phyloP scores from a whole-genome alignment of 2,329 filamentous ascomycete genomes.

The Aspergillus sergii region DNA sequence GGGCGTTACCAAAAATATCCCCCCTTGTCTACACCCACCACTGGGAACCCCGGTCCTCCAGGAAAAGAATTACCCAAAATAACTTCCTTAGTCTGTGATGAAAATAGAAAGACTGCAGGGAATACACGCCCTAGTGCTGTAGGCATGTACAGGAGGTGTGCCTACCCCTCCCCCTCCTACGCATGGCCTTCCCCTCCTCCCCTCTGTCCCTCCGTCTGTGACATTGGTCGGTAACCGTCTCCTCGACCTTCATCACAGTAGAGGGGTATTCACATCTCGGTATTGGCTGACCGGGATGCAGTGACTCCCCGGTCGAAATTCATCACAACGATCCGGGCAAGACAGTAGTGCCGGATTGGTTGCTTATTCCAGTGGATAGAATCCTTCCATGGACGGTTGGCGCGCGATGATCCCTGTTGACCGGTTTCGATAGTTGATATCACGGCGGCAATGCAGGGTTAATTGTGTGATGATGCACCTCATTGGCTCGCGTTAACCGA shows the following conservation, averaged over 20 bases:
- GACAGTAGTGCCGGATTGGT: conserved; percentile 3
- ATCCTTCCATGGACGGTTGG: not conserved
- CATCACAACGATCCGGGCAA: conserved; percentile 2
- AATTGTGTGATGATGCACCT: conserved; percentile 18
- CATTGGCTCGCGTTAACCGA: not conserved
- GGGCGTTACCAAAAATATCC: conserved; percentile 5
- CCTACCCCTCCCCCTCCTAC: not conserved
- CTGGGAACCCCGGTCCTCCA: not conserved
- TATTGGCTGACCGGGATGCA: not conserved
- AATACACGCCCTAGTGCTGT: not conserved
- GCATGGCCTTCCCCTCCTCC: not conserved
- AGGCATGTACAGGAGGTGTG: not conserved
- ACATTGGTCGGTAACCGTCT: not conserved
- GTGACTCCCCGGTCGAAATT: conserved; percentile 3
- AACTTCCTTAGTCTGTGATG: conserved; percentile 8
- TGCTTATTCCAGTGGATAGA: conserved; percentile 3
- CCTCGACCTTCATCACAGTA: not conserved
- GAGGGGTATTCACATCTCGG: not conserved
- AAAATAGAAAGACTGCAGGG: conserved; percentile 3
- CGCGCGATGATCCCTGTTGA: not conserved
- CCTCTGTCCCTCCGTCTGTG: not conserved
- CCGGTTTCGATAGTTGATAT: conserved; percentile 8
- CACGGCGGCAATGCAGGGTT: conserved; percentile 18
- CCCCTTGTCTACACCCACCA: not conserved
- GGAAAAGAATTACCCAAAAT: not conserved